These are phyloP conservation scores for Craterostigma plantagineum DNA, from an alignment of 257 asterid genomes.

Conservation along the genomic window DNA sequence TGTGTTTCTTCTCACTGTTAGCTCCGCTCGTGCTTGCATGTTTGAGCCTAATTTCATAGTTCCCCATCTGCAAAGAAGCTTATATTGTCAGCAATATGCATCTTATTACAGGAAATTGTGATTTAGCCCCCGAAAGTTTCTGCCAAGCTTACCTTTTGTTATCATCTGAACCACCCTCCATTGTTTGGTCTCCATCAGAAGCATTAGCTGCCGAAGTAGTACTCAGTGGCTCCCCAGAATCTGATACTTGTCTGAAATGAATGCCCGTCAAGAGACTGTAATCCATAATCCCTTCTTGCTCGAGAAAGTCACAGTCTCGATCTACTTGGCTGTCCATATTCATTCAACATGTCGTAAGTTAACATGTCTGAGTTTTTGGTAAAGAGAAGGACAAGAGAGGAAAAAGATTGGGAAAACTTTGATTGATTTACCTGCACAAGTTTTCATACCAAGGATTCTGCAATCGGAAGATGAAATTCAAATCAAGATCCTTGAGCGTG, in stretches of 20 bases:
- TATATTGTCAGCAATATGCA: too few relatives aligned
- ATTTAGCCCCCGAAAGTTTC: too few relatives aligned
- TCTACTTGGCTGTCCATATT: slow-evolving; percentile 59
- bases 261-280: slow-evolving; percentile 83
- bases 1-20: slow-evolving; percentile 31
- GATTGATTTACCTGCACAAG: slow-evolving; percentile 40
- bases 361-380: neutral
- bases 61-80: slow-evolving; percentile 21
- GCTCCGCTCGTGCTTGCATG: slow-evolving; percentile 64
- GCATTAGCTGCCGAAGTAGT: slow-evolving; percentile 3
- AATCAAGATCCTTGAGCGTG: slow-evolving; percentile 90
- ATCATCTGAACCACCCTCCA: too few relatives aligned
- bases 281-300: slow-evolving; percentile 89
- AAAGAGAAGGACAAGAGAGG: neutral
- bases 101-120: too few relatives aligned
- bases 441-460: slow-evolving; percentile 58
- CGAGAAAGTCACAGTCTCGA: slow-evolving; percentile 84
- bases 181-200: neutral
- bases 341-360: neutral
- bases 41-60: slow-evolving; percentile 38
- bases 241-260: slow-evolving; percentile 62
- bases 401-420: neutral
- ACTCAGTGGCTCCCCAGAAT: slow-evolving; percentile 34
- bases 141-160: too few relatives aligned
- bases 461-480: slow-evolving; percentile 62